Evolutionary conservation across 768 basidiomycete genomes (phyloP).

Genomic region (Mycena capillaripes): DNA sequence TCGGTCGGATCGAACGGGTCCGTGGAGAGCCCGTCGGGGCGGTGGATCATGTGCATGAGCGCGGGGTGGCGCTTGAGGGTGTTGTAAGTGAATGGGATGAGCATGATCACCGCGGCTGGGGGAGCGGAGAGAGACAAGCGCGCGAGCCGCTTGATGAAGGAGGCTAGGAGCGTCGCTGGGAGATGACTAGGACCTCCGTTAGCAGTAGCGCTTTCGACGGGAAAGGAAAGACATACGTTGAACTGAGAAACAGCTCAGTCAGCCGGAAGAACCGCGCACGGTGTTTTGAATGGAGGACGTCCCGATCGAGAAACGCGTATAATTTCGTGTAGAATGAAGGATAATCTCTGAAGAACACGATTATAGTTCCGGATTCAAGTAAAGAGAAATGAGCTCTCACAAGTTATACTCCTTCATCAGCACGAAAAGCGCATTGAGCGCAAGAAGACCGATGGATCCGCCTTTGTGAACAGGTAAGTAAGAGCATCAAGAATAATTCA

Average conservation of each 20-base stretch:
- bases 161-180: constrained; percentile 91
- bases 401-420: constrained; percentile 95
- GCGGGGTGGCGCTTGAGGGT: constrained; percentile 92
- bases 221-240: constrained; percentile 74
- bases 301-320: constrained; percentile 89
- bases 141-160: constrained; percentile 93
- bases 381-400: constrained; percentile 59
- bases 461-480: constrained; percentile 57
- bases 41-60: constrained; percentile 94
- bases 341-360: constrained; percentile 79
- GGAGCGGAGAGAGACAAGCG: constrained; percentile 88
- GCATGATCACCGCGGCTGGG: constrained; percentile 90
- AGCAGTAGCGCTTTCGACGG: constrained; percentile 8
- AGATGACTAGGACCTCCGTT: constrained; percentile 67
- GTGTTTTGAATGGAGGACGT: constrained; percentile 92
- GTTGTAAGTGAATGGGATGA: constrained; percentile 96
- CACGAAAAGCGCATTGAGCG: constrained; percentile 91
- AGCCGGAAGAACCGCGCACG: constrained; percentile 96
- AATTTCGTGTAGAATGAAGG: constrained; percentile 95
- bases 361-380: constrained; percentile 2
- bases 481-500: not conserved
- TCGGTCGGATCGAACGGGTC: constrained; percentile 82
- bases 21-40: constrained; percentile 50
- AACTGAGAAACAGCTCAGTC: constrained; percentile 90
- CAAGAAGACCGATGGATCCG: constrained; percentile 87